Evolutionary conservation across 2,329 filamentous ascomycete genomes (phyloP), one percentile per base, ranked within the genome.

Genomic region (Chrysoporthe cubensis): DNA sequence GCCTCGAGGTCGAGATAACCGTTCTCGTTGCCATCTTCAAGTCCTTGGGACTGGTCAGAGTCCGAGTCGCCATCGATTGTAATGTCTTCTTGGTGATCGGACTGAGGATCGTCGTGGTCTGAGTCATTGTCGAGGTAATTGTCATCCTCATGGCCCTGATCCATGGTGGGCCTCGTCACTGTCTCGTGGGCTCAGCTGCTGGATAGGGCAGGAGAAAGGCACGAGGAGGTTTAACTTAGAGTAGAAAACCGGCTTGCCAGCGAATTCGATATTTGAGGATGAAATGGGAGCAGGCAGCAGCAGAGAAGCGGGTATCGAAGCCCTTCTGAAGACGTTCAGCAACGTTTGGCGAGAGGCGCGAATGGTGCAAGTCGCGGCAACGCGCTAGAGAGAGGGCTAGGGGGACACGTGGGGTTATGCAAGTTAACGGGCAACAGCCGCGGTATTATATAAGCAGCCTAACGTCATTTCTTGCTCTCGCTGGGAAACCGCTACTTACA

Each of bases 1-100:
- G 68, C 68, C 26, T 70, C 68, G 13, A 68, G 62, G 68, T 63
- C 68, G 7, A 70, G 57, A 16, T 66, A 62, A 8, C 50, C 50
- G n/a, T 13, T 37, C 6, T 14, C 54, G 6, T n/a, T 16, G 56
- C 43, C 43, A n/a, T 40, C 5, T n/a, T 52, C 34, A 9, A 16
- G 18, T 18, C 52, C 14, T 34, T 48, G 59, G 3, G 26, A 18
- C 32, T 58, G n/a, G 18, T 60, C 57, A 13, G 13, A 14, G 13
- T 40, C 63, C 1, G 63, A 59, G 32, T 21, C 61, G 3, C 54
- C 46, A 4, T 54, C 37, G 6, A 21, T 26, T 14, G 37, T 60
- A 13, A 14, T 3, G 1, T 21, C n/a, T 2, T 60, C 57, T 13
- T 26, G 37, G 40, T 21, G 1, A 7, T 43, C 13, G 40, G 40